Conservation (phyloP, 441 rosid species). For the Erysimum cheiri region DNA sequence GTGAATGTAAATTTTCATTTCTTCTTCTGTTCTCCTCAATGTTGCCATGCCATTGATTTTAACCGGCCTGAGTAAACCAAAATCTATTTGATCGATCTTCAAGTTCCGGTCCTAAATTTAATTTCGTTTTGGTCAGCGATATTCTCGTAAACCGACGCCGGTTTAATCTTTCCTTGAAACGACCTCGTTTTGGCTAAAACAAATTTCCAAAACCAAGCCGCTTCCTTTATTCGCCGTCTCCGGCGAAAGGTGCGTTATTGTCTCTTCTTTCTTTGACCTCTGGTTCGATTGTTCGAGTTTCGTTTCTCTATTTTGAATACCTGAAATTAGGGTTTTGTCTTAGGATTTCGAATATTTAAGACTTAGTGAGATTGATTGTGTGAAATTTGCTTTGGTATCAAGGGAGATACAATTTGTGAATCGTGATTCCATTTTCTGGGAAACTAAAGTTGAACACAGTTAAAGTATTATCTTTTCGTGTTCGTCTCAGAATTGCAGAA, state of each 20-base stretch:
- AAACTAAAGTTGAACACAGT: not conserved
- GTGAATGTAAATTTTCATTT: no score
- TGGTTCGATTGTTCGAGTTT: not conserved
- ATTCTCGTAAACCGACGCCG: not conserved
- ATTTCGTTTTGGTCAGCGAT: not conserved
- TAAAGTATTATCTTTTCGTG: not conserved
- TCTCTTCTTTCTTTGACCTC: not conserved
- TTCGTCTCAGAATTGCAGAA: not conserved
- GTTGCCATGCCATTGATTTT: no score
- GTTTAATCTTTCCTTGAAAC: not conserved
- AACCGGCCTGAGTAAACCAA: no score
- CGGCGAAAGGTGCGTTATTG: not conserved
- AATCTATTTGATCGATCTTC: no score
- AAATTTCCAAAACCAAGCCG: no score
- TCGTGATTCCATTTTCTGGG: no score
- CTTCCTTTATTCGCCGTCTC: not conserved
- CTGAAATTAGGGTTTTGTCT: not conserved
- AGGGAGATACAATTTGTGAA: no score
- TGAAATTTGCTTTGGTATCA: not conserved
- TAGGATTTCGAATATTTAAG: not conserved
- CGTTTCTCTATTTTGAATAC: not conserved
- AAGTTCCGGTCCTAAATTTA: no score
- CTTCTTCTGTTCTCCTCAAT: no score
- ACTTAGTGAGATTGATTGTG: not conserved
- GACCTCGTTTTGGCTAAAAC: not conserved